Evolutionary conservation across 352 stramenopile species (phyloP).

Genomic region (Phytophthora nicotianae): DNA sequence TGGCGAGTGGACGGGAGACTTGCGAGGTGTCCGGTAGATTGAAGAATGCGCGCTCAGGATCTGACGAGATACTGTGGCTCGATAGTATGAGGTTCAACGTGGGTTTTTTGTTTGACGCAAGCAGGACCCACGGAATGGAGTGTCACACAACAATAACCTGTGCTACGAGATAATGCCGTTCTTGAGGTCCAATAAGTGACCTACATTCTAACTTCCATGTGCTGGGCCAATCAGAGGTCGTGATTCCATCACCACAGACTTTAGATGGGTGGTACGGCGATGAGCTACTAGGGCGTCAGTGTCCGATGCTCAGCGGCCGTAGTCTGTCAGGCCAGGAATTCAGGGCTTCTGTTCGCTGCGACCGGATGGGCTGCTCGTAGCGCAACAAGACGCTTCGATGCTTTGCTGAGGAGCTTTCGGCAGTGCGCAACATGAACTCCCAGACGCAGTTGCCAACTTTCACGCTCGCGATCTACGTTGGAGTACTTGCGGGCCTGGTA

Average conservation of each 20-base stretch:
- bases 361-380: background rate
- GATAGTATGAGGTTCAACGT: constrained; percentile 3
- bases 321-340: constrained; percentile 4
- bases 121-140: constrained; percentile 29
- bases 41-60: constrained; percentile 38
- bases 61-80: background rate
- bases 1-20: constrained; percentile 7
- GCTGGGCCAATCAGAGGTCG: constrained; percentile 18
- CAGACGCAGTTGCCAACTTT: constrained; percentile 31
- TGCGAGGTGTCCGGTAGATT: constrained; percentile 15
- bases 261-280: constrained; percentile 6
- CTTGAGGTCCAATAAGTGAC: constrained; percentile 4
- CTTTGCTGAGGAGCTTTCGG: background rate
- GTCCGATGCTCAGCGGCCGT: background rate
- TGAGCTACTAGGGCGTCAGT: background rate
- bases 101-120: constrained; percentile 32
- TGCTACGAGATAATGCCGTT: background rate
- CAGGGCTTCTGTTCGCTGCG: constrained; percentile 1
- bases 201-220: constrained; percentile 16
- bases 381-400: constrained; percentile 7
- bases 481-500: constrained; percentile 21
- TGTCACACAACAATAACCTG: constrained; percentile 3
- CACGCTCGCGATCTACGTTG: constrained; percentile 30
- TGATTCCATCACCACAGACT: background rate
- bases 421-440: constrained; percentile 32